Evolutionary conservation across 805 yeast species (phyloP).

Genomic region (Ogataea chonburiensis): DNA sequence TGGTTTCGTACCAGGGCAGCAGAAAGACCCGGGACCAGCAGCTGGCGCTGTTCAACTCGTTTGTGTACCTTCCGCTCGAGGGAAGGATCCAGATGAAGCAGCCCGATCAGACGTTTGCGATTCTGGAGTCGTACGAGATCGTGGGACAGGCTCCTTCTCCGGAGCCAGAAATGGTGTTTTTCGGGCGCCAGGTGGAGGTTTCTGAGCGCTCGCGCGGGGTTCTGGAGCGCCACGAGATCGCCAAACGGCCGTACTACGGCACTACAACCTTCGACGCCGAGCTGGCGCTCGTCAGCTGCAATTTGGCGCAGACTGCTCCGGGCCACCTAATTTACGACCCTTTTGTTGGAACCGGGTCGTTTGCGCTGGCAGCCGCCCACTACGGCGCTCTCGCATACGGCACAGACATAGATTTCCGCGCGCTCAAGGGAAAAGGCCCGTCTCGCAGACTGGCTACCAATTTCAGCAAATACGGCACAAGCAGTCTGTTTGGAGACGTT

Average conservation of each 20-base stretch:
- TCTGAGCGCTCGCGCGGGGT: slow-evolving; percentile 61
- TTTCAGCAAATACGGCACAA: slow-evolving; percentile 70
- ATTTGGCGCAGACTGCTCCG: slow-evolving; percentile 70
- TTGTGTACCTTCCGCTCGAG: slow-evolving; percentile 64
- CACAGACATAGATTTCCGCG: slow-evolving; percentile 86
- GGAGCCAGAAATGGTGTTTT: slow-evolving; percentile 58
- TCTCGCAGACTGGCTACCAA: slow-evolving; percentile 47
- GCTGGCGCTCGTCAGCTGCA: slow-evolving; percentile 80
- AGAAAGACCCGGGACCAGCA: slow-evolving; percentile 51
- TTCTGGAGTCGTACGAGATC: slow-evolving; percentile 68
- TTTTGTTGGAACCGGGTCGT: slow-evolving; percentile 95
- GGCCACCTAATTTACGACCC: slow-evolving; percentile 85
- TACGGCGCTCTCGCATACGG: slow-evolving; percentile 82
- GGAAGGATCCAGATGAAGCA: slow-evolving; percentile 79
- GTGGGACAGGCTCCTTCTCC: slow-evolving; percentile 37
- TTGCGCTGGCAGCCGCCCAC: slow-evolving; percentile 81
- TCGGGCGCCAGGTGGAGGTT: slow-evolving; percentile 68
- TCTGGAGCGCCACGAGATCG: slow-evolving; percentile 77
- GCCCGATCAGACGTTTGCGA: slow-evolving; percentile 67
- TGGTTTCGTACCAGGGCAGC: slow-evolving; percentile 71
- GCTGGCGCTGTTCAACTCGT: slow-evolving; percentile 65
- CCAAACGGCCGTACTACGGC: slow-evolving; percentile 83
- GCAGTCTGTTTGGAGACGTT: slow-evolving; percentile 63
- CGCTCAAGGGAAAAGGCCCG: slow-evolving; percentile 65
- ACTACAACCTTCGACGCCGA: slow-evolving; percentile 98